Base-by-base conservation (phyloP, 371 early-diverging fungal species). In the Mucor saturninus region DNA sequence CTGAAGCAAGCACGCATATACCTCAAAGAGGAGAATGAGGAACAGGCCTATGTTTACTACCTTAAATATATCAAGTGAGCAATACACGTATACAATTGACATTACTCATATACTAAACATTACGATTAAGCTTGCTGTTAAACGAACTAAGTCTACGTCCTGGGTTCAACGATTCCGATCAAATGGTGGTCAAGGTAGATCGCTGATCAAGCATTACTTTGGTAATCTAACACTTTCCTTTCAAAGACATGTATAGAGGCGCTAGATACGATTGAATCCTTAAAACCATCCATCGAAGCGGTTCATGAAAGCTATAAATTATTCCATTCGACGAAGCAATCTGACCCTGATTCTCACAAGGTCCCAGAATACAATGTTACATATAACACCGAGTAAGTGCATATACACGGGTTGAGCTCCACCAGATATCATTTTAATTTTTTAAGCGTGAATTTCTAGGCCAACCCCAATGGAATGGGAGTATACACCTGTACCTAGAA, bases 1-100 rank as follows among this genome's bases (percentile, higher is more conserved):
- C 65, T 78, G 54, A 76, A 76, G 37, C 86, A 85, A 78, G 86
- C 82, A 56, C 53, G 74, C 45, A 73, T 82, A 9, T 85, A 85
- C 54, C 68, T 63, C 35, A 58, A 29, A 21, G 86, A 85, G 71
- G 73, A 73, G 31, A 83, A 85, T 54, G 52, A 76, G 10, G 76
- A 81, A 42, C 76, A 78, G 31, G 80, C 83, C 2, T 85, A 85
- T 39, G 60, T 82, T 2, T 63, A 78, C 1, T 83, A 79, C 50
- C 71, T 85, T 70, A 77, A 78, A 30, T 82, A 78, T 45, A 79
- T 76, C 64, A 83, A 77, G 86, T 85, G 74, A 50, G 74, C 21
- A 21, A 21, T 21, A 21, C 21, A 21, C 1, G 21, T 21, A 48
- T 26, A 8, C 31, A 29, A 30, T 29, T 13, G 26, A 26, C 26